Percentiles rank a stretch among this genome's conserved stretches.
Conservation (phyloP, 768 basidiomycete genomes). For the Fistulinella prunicolor region DNA sequence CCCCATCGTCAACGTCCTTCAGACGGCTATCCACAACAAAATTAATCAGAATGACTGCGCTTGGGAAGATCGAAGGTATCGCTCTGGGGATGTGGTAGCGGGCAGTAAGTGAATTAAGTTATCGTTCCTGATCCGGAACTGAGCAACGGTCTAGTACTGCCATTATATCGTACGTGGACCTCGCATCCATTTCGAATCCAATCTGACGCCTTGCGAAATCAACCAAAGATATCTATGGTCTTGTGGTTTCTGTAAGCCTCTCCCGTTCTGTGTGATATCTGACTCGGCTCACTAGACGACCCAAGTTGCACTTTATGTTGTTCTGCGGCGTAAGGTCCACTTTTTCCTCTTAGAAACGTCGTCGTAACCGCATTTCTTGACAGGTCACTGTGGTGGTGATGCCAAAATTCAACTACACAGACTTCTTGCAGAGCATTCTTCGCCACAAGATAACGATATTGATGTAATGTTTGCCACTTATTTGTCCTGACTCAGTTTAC, state of each 20-base stretch:
- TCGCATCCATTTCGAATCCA: neutral
- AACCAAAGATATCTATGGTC: constrained; percentile 54
- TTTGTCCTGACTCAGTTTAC: neutral
- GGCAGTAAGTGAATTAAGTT: constrained; percentile 45
- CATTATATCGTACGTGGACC: constrained; percentile 53
- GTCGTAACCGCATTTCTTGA: constrained; percentile 5
- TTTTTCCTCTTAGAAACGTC: neutral
- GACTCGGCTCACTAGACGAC: constrained; percentile 4
- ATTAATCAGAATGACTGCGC: constrained; percentile 38
- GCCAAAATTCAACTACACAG: constrained; percentile 58
- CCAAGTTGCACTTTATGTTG: constrained; percentile 50
- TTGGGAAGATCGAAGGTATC: constrained; percentile 39
- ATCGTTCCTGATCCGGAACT: neutral
- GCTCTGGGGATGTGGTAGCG: constrained; percentile 54
- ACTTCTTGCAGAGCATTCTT: constrained; percentile 60
- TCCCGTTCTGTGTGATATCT: neutral
- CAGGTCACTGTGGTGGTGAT: constrained; percentile 58
- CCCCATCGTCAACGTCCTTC: constrained; percentile 62
- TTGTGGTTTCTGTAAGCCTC: constrained; percentile 49
- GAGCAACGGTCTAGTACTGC: constrained; percentile 42
- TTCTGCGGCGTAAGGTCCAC: constrained; percentile 47
- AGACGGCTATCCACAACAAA: constrained; percentile 51
- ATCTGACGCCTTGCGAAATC: constrained; percentile 12
- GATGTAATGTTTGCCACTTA: constrained; percentile 35
- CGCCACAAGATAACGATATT: constrained; percentile 56